These are phyloP conservation scores for Gossypium thurberi DNA, from an alignment of 345 rosid species.

Conservation along the genomic window DNA sequence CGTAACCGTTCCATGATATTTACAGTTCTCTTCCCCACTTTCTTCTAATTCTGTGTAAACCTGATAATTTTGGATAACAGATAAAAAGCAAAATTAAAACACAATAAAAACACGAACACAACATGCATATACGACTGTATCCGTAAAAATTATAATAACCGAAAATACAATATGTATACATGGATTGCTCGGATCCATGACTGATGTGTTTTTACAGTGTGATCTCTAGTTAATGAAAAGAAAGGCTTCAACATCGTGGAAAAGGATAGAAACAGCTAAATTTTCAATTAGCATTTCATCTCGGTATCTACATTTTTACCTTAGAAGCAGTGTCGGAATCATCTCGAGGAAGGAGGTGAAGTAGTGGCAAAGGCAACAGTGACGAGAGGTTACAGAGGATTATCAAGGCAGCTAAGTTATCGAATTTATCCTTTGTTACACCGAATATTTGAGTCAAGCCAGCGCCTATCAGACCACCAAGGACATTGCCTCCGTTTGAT, in stretches of 20 bases:
- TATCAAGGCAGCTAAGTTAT: conserved; percentile 51
- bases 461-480: conserved; percentile 88
- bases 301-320: conserved; percentile 48
- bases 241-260: neutral
- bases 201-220: neutral
- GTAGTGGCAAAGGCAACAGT: conserved; percentile 86
- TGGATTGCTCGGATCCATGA: neutral
- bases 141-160: neutral
- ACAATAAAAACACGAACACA: neutral
- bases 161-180: neutral
- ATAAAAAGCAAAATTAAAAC: neutral
- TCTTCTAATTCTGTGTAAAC: neutral
- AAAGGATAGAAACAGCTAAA: neutral
- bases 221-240: neutral
- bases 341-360: conserved; percentile 65
- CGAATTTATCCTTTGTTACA: conserved; percentile 71
- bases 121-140: neutral
- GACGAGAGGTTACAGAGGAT: conserved; percentile 92
- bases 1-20: neutral
- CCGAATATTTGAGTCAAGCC: conserved; percentile 76
- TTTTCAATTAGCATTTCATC: conserved; percentile 63
- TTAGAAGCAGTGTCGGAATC: conserved; percentile 29
- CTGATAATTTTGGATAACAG: neutral
- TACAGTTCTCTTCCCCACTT: neutral
- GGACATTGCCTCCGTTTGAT: conserved; percentile 84